Conservation (phyloP, 2,329 filamentous ascomycete genomes). For the Fusarium sp. region DNA sequence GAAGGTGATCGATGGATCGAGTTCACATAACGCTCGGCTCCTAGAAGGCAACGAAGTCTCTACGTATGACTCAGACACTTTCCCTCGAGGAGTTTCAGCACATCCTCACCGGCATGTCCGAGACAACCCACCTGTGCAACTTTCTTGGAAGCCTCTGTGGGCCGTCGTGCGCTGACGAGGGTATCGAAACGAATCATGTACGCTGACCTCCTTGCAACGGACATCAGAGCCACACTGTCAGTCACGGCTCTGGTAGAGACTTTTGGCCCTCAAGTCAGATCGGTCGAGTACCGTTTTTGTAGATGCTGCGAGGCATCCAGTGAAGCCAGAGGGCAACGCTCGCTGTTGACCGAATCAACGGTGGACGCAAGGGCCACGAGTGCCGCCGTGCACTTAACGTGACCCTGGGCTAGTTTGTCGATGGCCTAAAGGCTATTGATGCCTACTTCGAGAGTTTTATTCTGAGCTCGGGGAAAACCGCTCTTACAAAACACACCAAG, state of each 20-base stretch:
- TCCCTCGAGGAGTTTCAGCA: too few species aligned
- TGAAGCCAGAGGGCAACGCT: not conserved
- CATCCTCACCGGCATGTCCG: too few species aligned
- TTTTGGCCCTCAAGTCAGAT: not conserved
- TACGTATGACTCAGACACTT: too few species aligned
- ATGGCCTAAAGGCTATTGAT: too few species aligned
- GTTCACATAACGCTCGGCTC: too few species aligned
- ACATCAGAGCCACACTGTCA: not conserved
- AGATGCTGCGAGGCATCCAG: not conserved
- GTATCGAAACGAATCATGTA: not conserved
- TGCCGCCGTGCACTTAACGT: not conserved
- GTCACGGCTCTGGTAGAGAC: not conserved
- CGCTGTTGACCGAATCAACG: not conserved
- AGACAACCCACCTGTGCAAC: too few species aligned
- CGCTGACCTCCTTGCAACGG: not conserved
- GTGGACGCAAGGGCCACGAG: not conserved
- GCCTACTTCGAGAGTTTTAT: too few species aligned
- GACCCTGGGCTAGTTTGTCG: too few species aligned
- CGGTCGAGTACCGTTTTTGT: not conserved
- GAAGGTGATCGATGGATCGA: not conserved
- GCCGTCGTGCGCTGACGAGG: not conserved
- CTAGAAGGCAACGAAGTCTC: too few species aligned
- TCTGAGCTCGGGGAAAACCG: too few species aligned
- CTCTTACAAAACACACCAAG: too few species aligned
- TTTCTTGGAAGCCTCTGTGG: not conserved